phyloP scores from a whole-genome alignment of 2,329 filamentous ascomycete genomes.

The Cryphonectria parasitica region DNA sequence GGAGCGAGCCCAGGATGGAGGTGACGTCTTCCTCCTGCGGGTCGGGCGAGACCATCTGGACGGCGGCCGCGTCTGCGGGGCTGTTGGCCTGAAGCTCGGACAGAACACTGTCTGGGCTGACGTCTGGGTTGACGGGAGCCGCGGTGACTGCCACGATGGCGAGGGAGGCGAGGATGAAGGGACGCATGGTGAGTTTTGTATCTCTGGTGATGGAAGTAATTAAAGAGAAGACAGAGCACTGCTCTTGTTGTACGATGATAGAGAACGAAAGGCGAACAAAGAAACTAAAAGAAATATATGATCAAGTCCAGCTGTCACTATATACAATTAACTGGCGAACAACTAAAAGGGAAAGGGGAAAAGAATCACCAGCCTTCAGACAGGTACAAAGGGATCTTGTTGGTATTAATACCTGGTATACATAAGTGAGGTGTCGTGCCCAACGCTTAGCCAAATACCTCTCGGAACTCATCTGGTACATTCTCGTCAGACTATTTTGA shows the following conservation, averaged over 20 bases:
- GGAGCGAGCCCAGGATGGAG: conserved; percentile 2
- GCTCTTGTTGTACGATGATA: conserved; percentile 8
- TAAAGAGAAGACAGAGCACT: conserved; percentile 19
- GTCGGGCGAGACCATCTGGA: conserved; percentile 20
- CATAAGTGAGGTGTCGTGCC: too few species aligned
- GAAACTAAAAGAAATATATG: background rate
- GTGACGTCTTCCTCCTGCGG: conserved; percentile 15
- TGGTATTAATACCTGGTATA: background rate
- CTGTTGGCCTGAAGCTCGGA: conserved; percentile 13
- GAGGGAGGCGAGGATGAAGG: conserved; percentile 18
- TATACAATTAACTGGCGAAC: conserved; percentile 9
- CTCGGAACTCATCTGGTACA: background rate
- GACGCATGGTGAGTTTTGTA: conserved; percentile 16
- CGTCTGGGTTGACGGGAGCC: conserved; percentile 17
- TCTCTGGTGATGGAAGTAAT: background rate
- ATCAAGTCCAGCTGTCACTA: conserved; percentile 2
- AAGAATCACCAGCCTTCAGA: too few species aligned
- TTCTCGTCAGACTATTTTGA: background rate
- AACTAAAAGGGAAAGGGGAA: too few species aligned
- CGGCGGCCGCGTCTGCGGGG: conserved; percentile 18
- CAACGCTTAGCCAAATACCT: background rate
- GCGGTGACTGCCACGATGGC: conserved; percentile 19
- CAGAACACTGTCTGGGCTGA: conserved; percentile 17
- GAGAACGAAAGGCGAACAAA: background rate
- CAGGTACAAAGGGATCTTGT: background rate